A percentile compares a stretch with the other conserved stretches of the same genome.
These are phyloP conservation scores for Podila horticola DNA, from an alignment of 192 early-diverging fungal species.

Conservation along the genomic window DNA sequence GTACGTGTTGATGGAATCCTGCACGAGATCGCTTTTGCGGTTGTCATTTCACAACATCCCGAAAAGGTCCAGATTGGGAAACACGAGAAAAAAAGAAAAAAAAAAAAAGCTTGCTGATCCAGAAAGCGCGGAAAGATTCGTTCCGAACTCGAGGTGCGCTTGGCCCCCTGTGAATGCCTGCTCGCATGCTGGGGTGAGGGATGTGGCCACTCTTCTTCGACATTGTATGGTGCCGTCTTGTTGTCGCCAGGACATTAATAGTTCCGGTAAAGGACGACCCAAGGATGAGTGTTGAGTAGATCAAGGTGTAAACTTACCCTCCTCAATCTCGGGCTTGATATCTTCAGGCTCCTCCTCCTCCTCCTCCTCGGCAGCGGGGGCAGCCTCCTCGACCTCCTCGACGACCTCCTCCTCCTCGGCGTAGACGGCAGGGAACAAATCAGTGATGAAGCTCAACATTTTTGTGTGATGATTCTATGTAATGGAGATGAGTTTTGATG, in stretches of 20 bases:
- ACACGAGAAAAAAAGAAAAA: too few relatives aligned
- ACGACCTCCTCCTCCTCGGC: conserved; percentile 66
- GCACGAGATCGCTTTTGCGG: too few relatives aligned
- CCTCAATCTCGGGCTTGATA: conserved; percentile 66
- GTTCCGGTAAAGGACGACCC: background rate
- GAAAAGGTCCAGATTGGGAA: too few relatives aligned
- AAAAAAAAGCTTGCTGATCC: too few relatives aligned
- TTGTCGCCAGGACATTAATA: too few relatives aligned
- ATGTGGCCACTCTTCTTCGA: background rate
- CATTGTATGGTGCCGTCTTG: too few relatives aligned
- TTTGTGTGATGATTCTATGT: conserved; percentile 3
- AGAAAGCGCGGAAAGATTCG: too few relatives aligned
- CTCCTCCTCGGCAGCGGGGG: conserved; percentile 44
- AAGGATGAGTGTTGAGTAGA: background rate
- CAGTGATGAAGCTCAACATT: conserved; percentile 57
- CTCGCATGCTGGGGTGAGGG: background rate
- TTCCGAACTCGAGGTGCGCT: too few relatives aligned
- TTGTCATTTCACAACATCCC: too few relatives aligned
- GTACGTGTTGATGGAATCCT: too few relatives aligned
- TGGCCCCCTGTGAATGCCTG: too few relatives aligned
- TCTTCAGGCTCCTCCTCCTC: conserved; percentile 69
- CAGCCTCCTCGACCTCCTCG: conserved; percentile 52
- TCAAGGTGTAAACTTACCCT: conserved; percentile 54
- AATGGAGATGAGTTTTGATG: conserved; percentile 2
- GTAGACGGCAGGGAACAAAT: conserved; percentile 69